Evolutionary conservation across 2,329 filamentous ascomycete species (phyloP), one percentile per base, ranked within the genome.

Genomic region (Fusarium aywerte): DNA sequence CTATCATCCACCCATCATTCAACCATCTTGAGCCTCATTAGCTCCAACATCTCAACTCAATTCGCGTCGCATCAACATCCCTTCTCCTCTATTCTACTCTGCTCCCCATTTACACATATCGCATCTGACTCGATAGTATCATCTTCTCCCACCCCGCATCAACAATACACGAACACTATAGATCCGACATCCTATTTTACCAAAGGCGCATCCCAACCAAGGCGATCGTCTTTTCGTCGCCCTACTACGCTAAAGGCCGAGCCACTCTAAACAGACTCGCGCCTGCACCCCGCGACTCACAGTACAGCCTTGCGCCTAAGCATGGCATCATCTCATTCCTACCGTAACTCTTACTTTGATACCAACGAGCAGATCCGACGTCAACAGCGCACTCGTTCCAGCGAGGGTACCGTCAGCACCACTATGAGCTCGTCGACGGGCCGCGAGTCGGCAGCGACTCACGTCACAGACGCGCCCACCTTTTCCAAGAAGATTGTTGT

Each of bases 401-500:
- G 93, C 83, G 92, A 97, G 80, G 93, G 93, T 76, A 97, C 92
- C 67, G 90, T 93, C 78, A 95, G 91, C 85, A 97, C 93, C 69
- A 90, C 89, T 78, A 89, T 89, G 81, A 95, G 91, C 80, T 85
- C 87, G 66, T 90, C 89, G 51, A 91, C 89, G 48, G 90, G 90
- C 73, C 86, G 89, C 75, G 90, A 94, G 79, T 94, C 92, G 45
- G 88, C 91, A 61, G 89, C 86, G 63, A 97, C 95, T 52, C 90
- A 92, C 78, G 87, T 95, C 80, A 97, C 95, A 48, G 93, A 97
- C 77, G 92, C 92, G 23, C 94, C 95, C 5, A 88, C 92, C 58
- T 97, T 96, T 82, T 98, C 95, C 71, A 99, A 99, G 85, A 99
- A 99, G 86, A 96, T 99, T 77, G 96, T 99, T 42, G 96, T 99